phyloP scores from a whole-genome alignment of 306 rosid genomes.

The Potentilla sterilis region DNA sequence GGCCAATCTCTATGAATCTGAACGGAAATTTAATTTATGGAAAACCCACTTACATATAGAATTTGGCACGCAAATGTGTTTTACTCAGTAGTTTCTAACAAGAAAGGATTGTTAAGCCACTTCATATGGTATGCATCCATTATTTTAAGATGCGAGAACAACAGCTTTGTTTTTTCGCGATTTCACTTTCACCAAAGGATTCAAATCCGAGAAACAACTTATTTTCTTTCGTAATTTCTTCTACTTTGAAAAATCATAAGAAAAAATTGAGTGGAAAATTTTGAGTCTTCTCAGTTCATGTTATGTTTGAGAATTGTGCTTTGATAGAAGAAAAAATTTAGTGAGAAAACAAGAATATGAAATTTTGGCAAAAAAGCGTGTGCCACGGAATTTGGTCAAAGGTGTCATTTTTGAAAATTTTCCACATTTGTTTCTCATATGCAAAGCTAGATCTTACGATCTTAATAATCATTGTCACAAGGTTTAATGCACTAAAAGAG shows the following conservation, averaged over 20 bases:
- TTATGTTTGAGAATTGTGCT: neutral
- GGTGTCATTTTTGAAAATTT: neutral
- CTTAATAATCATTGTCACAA: no score
- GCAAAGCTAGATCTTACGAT: neutral
- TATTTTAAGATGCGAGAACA: no score
- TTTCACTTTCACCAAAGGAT: no score
- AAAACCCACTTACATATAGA: no score
- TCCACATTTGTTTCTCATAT: neutral
- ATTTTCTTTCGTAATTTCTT: neutral
- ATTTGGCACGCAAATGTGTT: no score
- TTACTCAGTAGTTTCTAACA: no score
- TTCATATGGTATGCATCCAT: no score
- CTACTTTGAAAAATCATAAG: neutral
- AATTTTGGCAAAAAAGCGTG: neutral
- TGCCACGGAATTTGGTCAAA: no score
- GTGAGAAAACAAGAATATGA: neutral
- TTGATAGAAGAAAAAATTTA: neutral
- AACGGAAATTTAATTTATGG: no score
- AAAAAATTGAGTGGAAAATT: neutral
- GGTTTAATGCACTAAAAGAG: neutral
- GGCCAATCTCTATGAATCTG: neutral
- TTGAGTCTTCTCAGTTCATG: neutral
- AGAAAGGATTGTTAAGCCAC: no score
- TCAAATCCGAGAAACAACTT: no score
- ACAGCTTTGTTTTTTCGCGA: no score